Conservation (phyloP, 805 yeast genomes). For the Ogataea zsoltii region DNA sequence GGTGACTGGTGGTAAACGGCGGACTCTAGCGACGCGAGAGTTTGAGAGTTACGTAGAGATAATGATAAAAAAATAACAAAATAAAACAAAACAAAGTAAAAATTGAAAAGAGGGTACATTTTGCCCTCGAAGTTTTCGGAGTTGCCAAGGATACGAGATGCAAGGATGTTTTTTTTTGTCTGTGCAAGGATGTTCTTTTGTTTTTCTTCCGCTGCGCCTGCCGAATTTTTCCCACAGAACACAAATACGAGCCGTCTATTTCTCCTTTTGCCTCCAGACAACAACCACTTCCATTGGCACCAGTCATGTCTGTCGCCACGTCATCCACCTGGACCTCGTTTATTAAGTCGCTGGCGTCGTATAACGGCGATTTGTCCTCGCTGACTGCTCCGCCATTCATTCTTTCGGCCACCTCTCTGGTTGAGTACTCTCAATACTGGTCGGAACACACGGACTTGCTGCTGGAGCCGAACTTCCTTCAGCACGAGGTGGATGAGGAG, state of each 20-base stretch:
- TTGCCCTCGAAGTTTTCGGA: too few relatives aligned
- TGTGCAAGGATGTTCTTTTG: not conserved
- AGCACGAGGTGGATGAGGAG: conserved; percentile 39
- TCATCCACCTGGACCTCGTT: conserved; percentile 85
- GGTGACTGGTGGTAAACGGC: conserved; percentile 63
- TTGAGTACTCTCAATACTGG: conserved; percentile 96
- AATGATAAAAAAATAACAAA: too few relatives aligned
- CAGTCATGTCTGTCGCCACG: conserved; percentile 21
- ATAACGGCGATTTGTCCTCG: conserved; percentile 90
- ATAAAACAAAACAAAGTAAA: too few relatives aligned
- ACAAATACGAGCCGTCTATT: too few relatives aligned
- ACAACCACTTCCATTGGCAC: not conserved
- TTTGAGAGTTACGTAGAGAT: too few relatives aligned
- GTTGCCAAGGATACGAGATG: too few relatives aligned
- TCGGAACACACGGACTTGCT: conserved; percentile 87
- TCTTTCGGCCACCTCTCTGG: conserved; percentile 82
- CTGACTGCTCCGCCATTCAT: conserved; percentile 98
- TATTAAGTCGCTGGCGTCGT: conserved; percentile 85
- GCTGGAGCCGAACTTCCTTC: conserved; percentile 63
- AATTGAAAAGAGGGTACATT: not conserved
- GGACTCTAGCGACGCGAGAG: not conserved
- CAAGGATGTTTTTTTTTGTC: too few relatives aligned
- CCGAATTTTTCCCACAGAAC: not conserved
- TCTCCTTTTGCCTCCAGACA: not conserved
- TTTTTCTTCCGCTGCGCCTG: not conserved